Evolutionary conservation across 768 basidiomycete genomes (phyloP).

Genomic region (Hypholoma fasciculare): DNA sequence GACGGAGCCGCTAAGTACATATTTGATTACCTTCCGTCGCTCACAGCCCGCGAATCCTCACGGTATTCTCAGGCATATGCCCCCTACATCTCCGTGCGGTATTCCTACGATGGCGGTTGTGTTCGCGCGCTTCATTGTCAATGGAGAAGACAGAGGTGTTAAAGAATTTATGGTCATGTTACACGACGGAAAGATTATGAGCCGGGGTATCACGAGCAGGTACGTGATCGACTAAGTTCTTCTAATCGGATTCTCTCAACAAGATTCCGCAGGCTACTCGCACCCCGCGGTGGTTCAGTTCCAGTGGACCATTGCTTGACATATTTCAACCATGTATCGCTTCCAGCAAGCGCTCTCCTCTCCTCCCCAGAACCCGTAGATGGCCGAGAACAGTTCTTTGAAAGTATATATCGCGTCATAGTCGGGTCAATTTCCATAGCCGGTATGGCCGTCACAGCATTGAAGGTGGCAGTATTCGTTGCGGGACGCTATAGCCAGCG

Average conservation of each 20-base stretch:
- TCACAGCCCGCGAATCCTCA: constrained; percentile 8
- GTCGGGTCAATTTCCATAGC: constrained; percentile 5
- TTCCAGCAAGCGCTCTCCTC: constrained; percentile 30
- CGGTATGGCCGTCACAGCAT: background rate
- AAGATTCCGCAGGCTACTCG: constrained; percentile 6
- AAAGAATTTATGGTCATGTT: constrained; percentile 37
- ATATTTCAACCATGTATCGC: constrained; percentile 31
- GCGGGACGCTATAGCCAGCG: constrained; percentile 6
- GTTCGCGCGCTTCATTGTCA: constrained; percentile 37
- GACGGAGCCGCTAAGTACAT: constrained; percentile 39
- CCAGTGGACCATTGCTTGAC: constrained; percentile 35
- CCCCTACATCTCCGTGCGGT: constrained; percentile 38
- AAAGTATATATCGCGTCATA: constrained; percentile 4
- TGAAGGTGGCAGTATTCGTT: constrained; percentile 1
- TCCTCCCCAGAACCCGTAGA: constrained; percentile 12
- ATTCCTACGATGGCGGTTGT: constrained; percentile 38
- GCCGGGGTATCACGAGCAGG: constrained; percentile 30
- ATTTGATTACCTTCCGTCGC: constrained; percentile 26
- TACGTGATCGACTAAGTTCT: background rate
- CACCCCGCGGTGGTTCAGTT: constrained; percentile 24
- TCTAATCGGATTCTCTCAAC: background rate
- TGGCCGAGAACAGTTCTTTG: constrained; percentile 21
- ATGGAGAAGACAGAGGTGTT: constrained; percentile 33
- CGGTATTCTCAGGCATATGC: constrained; percentile 42
- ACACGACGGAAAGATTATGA: constrained; percentile 37